Base-by-base conservation (phyloP, 2,329 filamentous ascomycete genomes). In the Phialocephala subalpina region DNA sequence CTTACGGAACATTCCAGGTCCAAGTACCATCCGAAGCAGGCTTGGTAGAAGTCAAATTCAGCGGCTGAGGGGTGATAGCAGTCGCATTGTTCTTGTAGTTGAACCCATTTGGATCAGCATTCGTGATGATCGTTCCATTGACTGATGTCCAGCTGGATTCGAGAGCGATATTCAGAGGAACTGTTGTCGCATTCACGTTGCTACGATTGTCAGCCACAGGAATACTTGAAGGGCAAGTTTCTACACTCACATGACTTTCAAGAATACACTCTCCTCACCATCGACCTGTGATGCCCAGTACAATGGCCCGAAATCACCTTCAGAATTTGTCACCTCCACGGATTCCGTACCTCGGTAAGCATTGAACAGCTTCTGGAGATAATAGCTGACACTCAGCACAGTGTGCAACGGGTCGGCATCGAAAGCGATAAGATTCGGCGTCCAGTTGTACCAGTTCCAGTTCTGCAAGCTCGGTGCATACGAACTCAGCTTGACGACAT, bases 381-480 rank as follows among this genome's bases (percentile, higher is more conserved):
- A 73, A 47, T 70, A 74, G 33, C 70, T 73, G 11, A 67, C 65
- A 36, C 67, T 71, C 25, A 69, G 55, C 11, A 70, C 70, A 14
- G 70, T 68, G 49, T 71, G 55, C 8, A 52, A 52, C 7, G 73
- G 72, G 40, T 70, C 60, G 0, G 72, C 69, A 57, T 69, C 69
- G 60, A 69, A 72, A 7, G 65, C 71, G 33, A 74, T 64, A 49
- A 73, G 36, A 47, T 74, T 70, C 20, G 73, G 73, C 42, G 67
- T 68, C 70, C 69, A 69, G 42, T 71, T 77, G 67, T n/a, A 74
- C 73, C 45, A 73, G 73, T 55, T 74, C 74, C 63, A 78, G 59
- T 80, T 76, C 68, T 79, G 74, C 29, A 80, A 47, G 53, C 78
- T 63, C 0, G 78, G 78, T 5, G 79, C 78, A 65, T 79, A 80